A percentile compares a stretch with the other conserved stretches of the same genome.
phyloP scores from a whole-genome alignment of 1,284 basidiomycete species.

The Boletus sp. region DNA sequence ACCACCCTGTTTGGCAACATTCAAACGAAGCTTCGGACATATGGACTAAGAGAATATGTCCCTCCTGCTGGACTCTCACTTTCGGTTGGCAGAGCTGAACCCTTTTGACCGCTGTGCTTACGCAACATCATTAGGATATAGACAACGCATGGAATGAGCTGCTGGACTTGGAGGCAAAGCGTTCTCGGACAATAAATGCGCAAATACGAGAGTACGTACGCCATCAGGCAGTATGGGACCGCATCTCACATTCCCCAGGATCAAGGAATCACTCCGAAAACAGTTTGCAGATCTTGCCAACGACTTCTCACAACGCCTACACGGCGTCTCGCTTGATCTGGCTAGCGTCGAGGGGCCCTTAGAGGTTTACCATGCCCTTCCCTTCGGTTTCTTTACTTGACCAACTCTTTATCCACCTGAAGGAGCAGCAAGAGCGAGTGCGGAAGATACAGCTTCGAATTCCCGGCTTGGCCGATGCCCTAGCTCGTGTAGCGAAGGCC shows the following conservation, averaged over 20 bases:
- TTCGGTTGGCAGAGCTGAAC: constrained; percentile 38
- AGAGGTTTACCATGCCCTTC: constrained; percentile 49
- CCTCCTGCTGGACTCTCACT: constrained; percentile 72
- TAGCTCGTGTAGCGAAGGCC: constrained; percentile 53
- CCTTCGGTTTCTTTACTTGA: constrained; percentile 20
- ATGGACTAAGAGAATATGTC: constrained; percentile 79
- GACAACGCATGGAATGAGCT: constrained; percentile 78
- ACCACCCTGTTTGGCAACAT: constrained; percentile 89
- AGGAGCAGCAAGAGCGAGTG: constrained; percentile 55
- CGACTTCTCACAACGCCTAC: constrained; percentile 73
- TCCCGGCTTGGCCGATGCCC: constrained; percentile 53
- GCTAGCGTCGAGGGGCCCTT: constrained; percentile 75
- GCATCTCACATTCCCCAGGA: constrained; percentile 45
- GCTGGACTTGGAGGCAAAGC: constrained; percentile 69
- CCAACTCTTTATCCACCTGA: not conserved
- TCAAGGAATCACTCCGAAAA: constrained; percentile 84
- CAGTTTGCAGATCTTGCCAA: constrained; percentile 84
- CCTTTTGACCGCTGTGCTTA: constrained; percentile 8
- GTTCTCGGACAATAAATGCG: constrained; percentile 85
- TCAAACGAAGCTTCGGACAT: constrained; percentile 91
- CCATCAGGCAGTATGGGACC: not conserved
- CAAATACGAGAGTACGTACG: constrained; percentile 79
- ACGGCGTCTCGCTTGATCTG: constrained; percentile 70
- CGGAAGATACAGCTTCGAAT: constrained; percentile 61
- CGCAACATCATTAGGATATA: constrained; percentile 51